Base-by-base conservation (phyloP, 106 monocot genomes). In the Hemerocallis citrina region DNA sequence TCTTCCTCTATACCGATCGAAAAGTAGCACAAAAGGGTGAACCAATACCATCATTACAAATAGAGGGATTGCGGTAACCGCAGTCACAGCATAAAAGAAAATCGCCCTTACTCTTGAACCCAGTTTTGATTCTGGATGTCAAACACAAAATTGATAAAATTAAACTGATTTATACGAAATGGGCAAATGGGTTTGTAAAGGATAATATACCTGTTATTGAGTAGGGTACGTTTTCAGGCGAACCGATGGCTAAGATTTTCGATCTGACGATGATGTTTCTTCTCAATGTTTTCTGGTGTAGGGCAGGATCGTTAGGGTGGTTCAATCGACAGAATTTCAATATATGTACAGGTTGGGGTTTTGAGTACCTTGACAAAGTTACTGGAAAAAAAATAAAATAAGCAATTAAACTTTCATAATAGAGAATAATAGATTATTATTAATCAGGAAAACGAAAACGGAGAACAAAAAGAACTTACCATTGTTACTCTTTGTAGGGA, bases 21-120 rank as follows among this genome's bases (percentile, higher is more conserved):
- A 84, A 16, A 91, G 67, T 40, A 98, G 64, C 38, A 98, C 76
- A 47, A 81, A 77, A 23, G 96, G 96, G 55, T 98, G 96, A 34
- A 70, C 73, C 36, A 77, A 52, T 5, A 77, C 71, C 91, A 98
- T 98, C 21, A 57, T 59, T 17, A 66, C 32, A 59, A 98, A 82
- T 8, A 84, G 65, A 33, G 81, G 65, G 41, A 98, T 84, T 12
- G 81, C 79, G 15, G 50, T 22, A n/a, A n/a, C n/a, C 0, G 76
- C 71, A 30, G 84, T 73, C 32, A 91, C 59, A 2, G 49, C 34
- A 61, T 88, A 98, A 65, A 98, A 98, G 68, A 75, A 87, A 55
- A 82, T 52, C 32, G 81, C 96, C 55, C 91, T 75, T 17, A 84
- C 44, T 74, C 63, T 81, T 24, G 96, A 68, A 72, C n/a, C 57